Percentiles rank a stretch among this genome's conserved stretches.
Evolutionary conservation across 108 stramenopile genomes (phyloP).

Genomic region (Epithemia pelagica): DNA sequence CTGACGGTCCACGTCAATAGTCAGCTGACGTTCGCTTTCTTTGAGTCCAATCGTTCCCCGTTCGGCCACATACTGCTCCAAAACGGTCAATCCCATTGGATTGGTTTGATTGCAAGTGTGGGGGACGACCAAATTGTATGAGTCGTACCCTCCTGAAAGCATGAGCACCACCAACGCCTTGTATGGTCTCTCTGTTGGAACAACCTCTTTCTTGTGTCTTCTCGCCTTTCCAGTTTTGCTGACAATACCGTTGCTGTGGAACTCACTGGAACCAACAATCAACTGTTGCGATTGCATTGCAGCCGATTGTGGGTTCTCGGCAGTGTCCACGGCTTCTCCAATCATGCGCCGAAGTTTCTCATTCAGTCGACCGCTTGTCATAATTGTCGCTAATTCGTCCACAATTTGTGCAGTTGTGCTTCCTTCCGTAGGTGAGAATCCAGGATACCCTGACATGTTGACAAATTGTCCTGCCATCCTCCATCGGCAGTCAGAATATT

Average conservation of each 20-base stretch:
- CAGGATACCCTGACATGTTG: no score
- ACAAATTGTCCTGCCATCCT: no score
- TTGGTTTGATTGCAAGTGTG: slow-evolving; percentile 20
- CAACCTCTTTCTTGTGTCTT: slow-evolving; percentile 1
- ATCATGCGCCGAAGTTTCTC: slow-evolving; percentile 29
- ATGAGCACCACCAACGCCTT: slow-evolving; percentile 56
- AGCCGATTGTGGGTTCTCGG: not conserved
- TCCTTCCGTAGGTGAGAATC: not conserved
- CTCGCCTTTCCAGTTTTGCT: not conserved
- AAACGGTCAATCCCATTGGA: slow-evolving; percentile 8
- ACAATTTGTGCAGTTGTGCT: slow-evolving; percentile 19
- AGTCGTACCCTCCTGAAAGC: slow-evolving; percentile 48
- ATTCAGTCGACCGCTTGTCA: slow-evolving; percentile 50
- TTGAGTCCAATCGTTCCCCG: slow-evolving; percentile 25
- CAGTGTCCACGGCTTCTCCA: slow-evolving; percentile 15
- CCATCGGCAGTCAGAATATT: no score
- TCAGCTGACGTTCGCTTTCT: slow-evolving; percentile 6
- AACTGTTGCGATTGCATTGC: slow-evolving; percentile 21
- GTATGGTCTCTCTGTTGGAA: slow-evolving; percentile 34
- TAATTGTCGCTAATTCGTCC: slow-evolving; percentile 43
- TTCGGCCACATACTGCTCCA: slow-evolving; percentile 26
- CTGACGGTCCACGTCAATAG: slow-evolving; percentile 25
- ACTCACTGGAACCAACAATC: slow-evolving; percentile 40
- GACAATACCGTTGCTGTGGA: slow-evolving; percentile 31
- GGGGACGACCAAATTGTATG: slow-evolving; percentile 53